Conservation (phyloP, 2,329 filamentous ascomycete genomes). For the Fusarium phyllophilum region DNA sequence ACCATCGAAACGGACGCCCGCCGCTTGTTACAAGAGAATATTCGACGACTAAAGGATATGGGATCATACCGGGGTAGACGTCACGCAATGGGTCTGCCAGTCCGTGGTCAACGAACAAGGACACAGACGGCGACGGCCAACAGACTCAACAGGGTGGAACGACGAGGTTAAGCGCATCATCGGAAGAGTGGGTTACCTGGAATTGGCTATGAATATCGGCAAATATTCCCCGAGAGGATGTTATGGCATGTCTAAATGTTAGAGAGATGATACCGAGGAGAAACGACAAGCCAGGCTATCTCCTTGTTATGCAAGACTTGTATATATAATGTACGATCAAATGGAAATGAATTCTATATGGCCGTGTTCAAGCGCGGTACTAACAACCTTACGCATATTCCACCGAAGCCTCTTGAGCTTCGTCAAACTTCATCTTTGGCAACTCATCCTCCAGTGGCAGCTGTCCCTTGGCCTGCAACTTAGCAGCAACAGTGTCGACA, state of each 20-base stretch:
- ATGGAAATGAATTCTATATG: slow-evolving; percentile 28
- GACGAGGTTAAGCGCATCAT: slow-evolving; percentile 40
- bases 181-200: neutral
- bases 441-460: slow-evolving; percentile 64
- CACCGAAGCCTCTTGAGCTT: neutral
- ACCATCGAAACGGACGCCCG: slow-evolving; percentile 91
- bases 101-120: slow-evolving; percentile 88
- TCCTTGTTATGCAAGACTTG: slow-evolving; percentile 46
- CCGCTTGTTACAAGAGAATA: slow-evolving; percentile 83
- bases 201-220: neutral
- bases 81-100: slow-evolving; percentile 92
- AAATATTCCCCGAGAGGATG: neutral
- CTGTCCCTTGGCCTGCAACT: slow-evolving; percentile 69
- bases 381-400: slow-evolving; percentile 1
- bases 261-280: neutral
- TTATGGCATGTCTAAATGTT: neutral
- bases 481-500: slow-evolving; percentile 75
- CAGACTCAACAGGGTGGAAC: slow-evolving; percentile 69
- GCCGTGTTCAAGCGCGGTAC: neutral
- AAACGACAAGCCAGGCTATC: slow-evolving; percentile 4
- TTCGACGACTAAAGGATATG: slow-evolving; percentile 87
- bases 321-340: slow-evolving; percentile 47
- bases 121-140: slow-evolving; percentile 72
- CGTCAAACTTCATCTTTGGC: slow-evolving; percentile 23
- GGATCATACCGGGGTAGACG: slow-evolving; percentile 87